These are phyloP conservation scores for Capsicum pubescens DNA, from an alignment of 257 asterid genomes.

Conservation along the genomic window DNA sequence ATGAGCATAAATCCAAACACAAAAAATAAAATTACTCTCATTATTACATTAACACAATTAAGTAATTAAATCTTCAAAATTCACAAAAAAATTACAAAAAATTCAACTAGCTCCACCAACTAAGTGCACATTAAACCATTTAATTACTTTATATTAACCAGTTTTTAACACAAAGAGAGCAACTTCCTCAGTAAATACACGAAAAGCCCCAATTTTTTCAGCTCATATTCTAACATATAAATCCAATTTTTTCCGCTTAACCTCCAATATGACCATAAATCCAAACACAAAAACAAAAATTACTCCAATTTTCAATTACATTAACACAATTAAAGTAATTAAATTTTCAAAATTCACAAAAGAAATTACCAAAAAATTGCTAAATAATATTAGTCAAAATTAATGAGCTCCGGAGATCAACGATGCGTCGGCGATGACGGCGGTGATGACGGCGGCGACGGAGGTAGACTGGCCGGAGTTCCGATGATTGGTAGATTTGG, in stretches of 20 bases:
- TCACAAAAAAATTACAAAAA: neutral
- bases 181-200: neutral
- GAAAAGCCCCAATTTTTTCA: slow-evolving; percentile 22
- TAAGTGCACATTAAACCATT: no score
- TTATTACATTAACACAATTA: neutral
- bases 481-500: neutral
- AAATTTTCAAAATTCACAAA: neutral
- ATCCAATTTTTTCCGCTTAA: neutral
- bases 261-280: neutral
- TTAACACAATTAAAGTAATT: neutral
- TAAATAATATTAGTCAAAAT: neutral
- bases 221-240: neutral
- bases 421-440: neutral
- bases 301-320: neutral
- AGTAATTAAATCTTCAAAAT: neutral
- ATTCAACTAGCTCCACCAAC: no score
- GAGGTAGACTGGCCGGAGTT: neutral
- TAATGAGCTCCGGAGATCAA: neutral
- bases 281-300: slow-evolving; percentile 8
- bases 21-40: neutral
- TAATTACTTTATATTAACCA: no score
- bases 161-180: no score
- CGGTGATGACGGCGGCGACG: neutral
- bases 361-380: no score
- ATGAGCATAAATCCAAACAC: slow-evolving; percentile 14